Base-by-base conservation (phyloP, 345 rosid species). In the Rhizophora apiculata region DNA sequence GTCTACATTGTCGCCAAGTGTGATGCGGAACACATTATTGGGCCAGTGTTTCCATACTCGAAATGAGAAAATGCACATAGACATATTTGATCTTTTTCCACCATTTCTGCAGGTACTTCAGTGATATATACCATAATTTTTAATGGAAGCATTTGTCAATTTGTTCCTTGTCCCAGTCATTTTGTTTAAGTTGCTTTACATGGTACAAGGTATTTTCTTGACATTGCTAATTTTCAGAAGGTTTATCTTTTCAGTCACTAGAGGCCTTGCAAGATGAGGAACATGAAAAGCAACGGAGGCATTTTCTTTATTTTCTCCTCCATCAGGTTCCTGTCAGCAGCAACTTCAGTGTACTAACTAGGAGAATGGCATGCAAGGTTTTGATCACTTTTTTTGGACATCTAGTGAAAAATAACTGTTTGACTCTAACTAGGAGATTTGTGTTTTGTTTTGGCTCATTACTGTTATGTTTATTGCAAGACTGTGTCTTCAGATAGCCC, bases 261-360 rank as follows among this genome's bases (percentile, higher is more conserved):
- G 97, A 92, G 82, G 93, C 97, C 31, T 84, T 92, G 91, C 92
- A 88, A 87, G 99, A 92, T 70, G 99, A 96, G 68, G 97, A 95
- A 75, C 96, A 89, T 84, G 97, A 87, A 78, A 89, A 84, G 81
- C 96, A 95, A 78, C 87, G 99, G 46, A 83, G 96, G 74, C 85
- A 86, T 76, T 85, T 92, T 73, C 87, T 95, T 69, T 95, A 87
- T 85, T 95, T 95, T 84, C 99, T 95, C 49, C 92, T 92, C 68
- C 93, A 95, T 70, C 99, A 95, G 80, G 97, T 95, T 71, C 90
- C 99, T 58, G 82, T 72, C 65, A 95, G 99, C 96, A 87, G 87
- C 79, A 95, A 92, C 87, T 95, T 95, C 85, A 95, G 92, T 79
- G 60, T 83, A 71, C 79, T 95, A 65, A 90, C 92, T 29, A 86